A percentile compares a stretch with the other conserved stretches of the same genome.
These are phyloP conservation scores for Leccinum olivaceopallidum DNA, from an alignment of 768 basidiomycete genomes.

Conservation along the genomic window DNA sequence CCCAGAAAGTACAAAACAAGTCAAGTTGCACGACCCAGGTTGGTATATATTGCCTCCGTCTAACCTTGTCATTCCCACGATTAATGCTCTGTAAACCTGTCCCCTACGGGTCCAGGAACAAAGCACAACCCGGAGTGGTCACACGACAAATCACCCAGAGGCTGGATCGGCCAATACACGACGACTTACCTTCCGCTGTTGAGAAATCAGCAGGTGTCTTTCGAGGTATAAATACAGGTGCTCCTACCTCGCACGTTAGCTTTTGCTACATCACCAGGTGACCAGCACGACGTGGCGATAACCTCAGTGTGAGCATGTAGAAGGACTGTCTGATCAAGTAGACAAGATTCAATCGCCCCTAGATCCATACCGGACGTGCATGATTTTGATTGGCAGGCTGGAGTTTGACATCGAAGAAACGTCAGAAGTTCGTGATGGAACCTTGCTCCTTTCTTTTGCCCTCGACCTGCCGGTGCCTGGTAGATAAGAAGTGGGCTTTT, in stretches of 20 bases:
- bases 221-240: neutral
- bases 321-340: neutral
- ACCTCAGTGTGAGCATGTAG: conserved; percentile 4
- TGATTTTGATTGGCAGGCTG: neutral
- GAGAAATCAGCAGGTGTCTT: neutral
- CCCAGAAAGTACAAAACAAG: too few relatives aligned
- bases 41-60: too few relatives aligned
- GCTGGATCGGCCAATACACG: neutral
- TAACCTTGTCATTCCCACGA: too few relatives aligned
- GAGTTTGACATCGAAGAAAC: neutral
- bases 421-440: neutral
- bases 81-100: too few relatives aligned
- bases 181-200: neutral
- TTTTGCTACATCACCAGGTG: neutral
- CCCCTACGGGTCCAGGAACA: too few relatives aligned
- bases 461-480: too few relatives aligned
- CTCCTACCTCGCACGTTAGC: neutral
- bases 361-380: neutral
- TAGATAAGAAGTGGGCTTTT: neutral
- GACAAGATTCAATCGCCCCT: neutral
- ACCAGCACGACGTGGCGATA: conserved; percentile 4
- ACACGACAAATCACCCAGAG: neutral
- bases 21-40: too few relatives aligned
- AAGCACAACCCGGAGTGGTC: neutral
- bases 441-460: neutral